Evolutionary conservation across 257 asterid species (phyloP), one percentile per base, ranked within the genome.

Genomic region (Galeopsis tetrahit): DNA sequence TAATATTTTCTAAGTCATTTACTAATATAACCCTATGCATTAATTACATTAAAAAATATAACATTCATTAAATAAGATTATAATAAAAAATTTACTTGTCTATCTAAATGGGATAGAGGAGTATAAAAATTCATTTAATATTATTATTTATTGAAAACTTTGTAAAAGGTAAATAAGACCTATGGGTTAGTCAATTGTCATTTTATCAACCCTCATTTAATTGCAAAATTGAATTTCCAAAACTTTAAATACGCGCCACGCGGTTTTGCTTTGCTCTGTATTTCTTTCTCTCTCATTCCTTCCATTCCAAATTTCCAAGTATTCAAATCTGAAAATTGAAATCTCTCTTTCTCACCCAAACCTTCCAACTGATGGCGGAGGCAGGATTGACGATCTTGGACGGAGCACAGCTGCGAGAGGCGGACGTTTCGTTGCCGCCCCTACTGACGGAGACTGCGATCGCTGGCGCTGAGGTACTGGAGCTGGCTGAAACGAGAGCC

Each of bases 351-450:
- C 51, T 42, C 56, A 40, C 74, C 8, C 58, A 40, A 66, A 31
- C 39, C 58, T 21, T 55, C 62, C 38, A 42, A 69, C 38, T 64
- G 66, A 83, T 86, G 91, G 66, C 83, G 2, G 83, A 82, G 73
- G 79, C 81, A 66, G 89, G 85, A 55, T 71, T 79, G 69, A 78
- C 79, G 64, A 70, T 86, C 69, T 69, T 86, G 49, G 91, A 86
- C 76, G 91, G 89, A 59, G 5, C 85, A 8, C 83, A 76, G 63
- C 89, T 86, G 10, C 73, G 73, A 46, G 79, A 70, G 66, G 63
- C 73, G 61, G 83, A 81, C 49, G 32, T 82, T 15, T 80, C 86
- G 56, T 62, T 76, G 74, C 87, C 85, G 59, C 56, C 73, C 60
- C 58, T 67, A 63, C 58, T 46, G 66, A 40, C 70, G 46, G 69